Evolutionary conservation across 1,284 basidiomycete species (phyloP), one percentile per base, ranked within the genome.

Genomic region (Trametes sp.): DNA sequence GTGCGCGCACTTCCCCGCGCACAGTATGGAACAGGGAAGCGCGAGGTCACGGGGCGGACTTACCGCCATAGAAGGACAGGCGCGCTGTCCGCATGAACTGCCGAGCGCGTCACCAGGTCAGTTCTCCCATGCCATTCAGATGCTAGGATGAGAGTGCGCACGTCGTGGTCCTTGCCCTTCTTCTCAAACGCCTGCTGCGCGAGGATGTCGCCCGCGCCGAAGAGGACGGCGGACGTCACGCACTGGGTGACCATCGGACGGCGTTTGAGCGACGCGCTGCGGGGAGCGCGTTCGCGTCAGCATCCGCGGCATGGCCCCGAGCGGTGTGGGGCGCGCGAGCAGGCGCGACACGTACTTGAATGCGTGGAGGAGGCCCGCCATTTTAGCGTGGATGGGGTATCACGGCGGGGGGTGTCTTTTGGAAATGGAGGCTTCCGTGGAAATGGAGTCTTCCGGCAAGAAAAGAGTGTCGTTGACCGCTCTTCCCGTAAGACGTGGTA

Each of bases 121-220:
- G 21, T 28, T 11, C 23, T 11, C 23, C 21, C 33, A 4, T 11
- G 5, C 16, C 8, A 38, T 49, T 29, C 48, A 52, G 42, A 19
- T 23, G 19, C 24, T 38, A 33, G 23, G 57, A 55, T 28, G 36
- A 36, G 10, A 49, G 26, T 16, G 81, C 85, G 71, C 66, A 92
- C 91, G 70, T 94, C 92, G 70, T 93, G 91, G 4, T 86, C 74
- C 62, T 72, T 78, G 14, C 90, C 88, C 71, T 79, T 84, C 64
- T 79, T 80, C 72, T 95, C 94, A 29, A 95, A 85, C 0, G 80
- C 87, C 73, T 95, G 90, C 75, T 95, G 94, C 0, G 94, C 93
- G 38, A 95, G 83, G 1, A 93, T 70, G 72, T 96, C 94, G n/a
- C 93, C 94, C 10, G 86, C 78, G 48, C 89, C 87, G 69, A 93